Evolutionary conservation across 2,329 filamentous ascomycete species (phyloP).

Genomic region (Fusarium bactridioides): DNA sequence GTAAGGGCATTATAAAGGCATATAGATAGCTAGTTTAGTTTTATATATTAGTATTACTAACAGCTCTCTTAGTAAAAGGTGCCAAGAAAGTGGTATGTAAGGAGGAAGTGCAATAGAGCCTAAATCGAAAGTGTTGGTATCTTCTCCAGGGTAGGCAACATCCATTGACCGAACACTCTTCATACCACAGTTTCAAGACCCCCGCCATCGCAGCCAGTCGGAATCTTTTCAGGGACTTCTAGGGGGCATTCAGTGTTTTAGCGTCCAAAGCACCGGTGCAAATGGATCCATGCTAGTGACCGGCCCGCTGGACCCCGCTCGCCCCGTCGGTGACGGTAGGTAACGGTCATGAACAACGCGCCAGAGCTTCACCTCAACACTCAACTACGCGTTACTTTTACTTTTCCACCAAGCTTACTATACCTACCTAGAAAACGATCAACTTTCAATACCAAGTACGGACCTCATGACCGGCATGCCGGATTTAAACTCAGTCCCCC

Average conservation of each 20-base stretch:
- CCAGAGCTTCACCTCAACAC: constrained; percentile 11
- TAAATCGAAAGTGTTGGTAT: background rate
- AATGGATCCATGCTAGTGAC: constrained; percentile 28
- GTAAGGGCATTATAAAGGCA: too few relatives aligned
- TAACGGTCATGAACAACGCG: constrained; percentile 13
- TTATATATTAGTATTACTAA: too few relatives aligned
- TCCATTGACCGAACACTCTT: background rate
- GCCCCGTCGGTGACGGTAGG: background rate
- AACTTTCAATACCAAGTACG: background rate
- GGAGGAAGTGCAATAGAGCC: too few relatives aligned
- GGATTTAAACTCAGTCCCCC: constrained; percentile 64
- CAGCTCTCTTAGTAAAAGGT: too few relatives aligned
- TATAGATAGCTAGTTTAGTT: too few relatives aligned
- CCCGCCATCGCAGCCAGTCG: constrained; percentile 15
- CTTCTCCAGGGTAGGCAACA: background rate
- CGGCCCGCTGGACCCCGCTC: constrained; percentile 35
- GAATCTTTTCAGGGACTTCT: constrained; percentile 4
- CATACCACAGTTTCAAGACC: constrained; percentile 2
- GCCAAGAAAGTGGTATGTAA: too few relatives aligned
- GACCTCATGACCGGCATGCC: constrained; percentile 51
- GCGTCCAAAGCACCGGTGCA: constrained; percentile 28
- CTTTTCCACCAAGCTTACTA: background rate
- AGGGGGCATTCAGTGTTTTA: constrained; percentile 25
- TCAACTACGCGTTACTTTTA: constrained; percentile 22
- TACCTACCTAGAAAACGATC: background rate